phyloP scores from a whole-genome alignment of 352 stramenopile genomes.

The Globisporangium recalcitrans region DNA sequence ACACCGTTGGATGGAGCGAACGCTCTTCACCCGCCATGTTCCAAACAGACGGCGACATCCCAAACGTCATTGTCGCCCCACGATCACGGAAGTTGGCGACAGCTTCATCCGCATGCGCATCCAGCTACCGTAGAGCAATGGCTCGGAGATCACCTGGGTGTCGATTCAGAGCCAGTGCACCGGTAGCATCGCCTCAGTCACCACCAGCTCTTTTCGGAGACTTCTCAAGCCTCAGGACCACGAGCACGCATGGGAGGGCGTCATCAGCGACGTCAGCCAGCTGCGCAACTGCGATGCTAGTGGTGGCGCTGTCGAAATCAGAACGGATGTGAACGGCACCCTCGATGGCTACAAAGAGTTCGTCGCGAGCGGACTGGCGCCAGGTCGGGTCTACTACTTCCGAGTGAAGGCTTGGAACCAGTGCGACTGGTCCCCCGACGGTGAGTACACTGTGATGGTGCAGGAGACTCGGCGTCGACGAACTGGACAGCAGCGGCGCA shows the following conservation, averaged over 20 bases:
- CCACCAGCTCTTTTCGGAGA: slow-evolving; percentile 27
- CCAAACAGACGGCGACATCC: slow-evolving; percentile 35
- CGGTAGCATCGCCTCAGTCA: slow-evolving; percentile 24
- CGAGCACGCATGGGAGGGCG: slow-evolving; percentile 28
- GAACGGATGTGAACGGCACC: neutral
- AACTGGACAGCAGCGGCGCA: slow-evolving; percentile 14
- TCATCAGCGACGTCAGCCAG: slow-evolving; percentile 22
- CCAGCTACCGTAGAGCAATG: slow-evolving; percentile 35
- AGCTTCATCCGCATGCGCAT: slow-evolving; percentile 38
- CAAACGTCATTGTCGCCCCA: slow-evolving; percentile 34
- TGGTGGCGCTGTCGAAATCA: neutral
- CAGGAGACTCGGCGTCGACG: neutral
- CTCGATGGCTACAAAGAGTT: slow-evolving; percentile 28
- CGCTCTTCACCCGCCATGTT: slow-evolving; percentile 19
- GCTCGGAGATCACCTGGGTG: slow-evolving; percentile 25
- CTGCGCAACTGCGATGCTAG: slow-evolving; percentile 23
- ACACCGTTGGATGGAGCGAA: slow-evolving; percentile 38
- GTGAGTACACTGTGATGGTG: slow-evolving; percentile 16
- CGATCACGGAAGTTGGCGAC: slow-evolving; percentile 32
- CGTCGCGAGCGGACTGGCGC: slow-evolving; percentile 24
- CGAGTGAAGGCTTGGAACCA: slow-evolving; percentile 38
- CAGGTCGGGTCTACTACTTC: slow-evolving; percentile 50
- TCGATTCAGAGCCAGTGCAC: slow-evolving; percentile 41
- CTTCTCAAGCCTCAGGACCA: slow-evolving; percentile 31
- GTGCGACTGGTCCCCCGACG: slow-evolving; percentile 45